Evolutionary conservation across 805 yeast genomes (phyloP).

Genomic region (Kodamaea neixiangensis): DNA sequence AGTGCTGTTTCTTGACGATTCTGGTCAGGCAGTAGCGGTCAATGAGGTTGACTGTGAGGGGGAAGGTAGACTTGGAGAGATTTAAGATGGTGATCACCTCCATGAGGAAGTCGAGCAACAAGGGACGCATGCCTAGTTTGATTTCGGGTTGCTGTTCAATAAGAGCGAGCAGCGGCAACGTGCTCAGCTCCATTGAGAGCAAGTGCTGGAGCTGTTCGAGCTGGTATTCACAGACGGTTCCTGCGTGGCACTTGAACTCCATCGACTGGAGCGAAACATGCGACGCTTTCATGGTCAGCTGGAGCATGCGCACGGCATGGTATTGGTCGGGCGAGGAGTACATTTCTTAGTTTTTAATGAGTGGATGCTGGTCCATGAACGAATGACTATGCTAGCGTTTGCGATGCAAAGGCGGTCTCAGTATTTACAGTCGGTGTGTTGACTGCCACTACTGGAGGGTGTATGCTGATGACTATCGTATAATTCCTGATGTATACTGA

Average conservation of each 20-base stretch:
- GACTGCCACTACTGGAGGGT: neutral
- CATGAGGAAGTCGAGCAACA: conserved; percentile 45
- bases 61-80: conserved; percentile 43
- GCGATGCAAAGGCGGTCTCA: too few relatives aligned
- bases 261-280: conserved; percentile 44
- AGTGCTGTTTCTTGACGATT: conserved; percentile 47
- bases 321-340: conserved; percentile 32
- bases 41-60: conserved; percentile 45
- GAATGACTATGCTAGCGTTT: neutral
- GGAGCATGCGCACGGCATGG: conserved; percentile 33
- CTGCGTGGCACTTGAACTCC: conserved; percentile 45
- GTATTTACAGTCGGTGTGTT: neutral
- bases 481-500: too few relatives aligned
- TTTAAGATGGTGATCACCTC: conserved; percentile 45
- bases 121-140: conserved; percentile 45
- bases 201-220: conserved; percentile 43
- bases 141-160: conserved; percentile 50
- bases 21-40: conserved; percentile 47
- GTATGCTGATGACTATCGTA: neutral
- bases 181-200: conserved; percentile 22
- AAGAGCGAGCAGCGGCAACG: conserved; percentile 26
- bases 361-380: neutral
- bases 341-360: neutral
- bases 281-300: conserved; percentile 38
- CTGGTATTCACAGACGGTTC: conserved; percentile 40